Evolutionary conservation across 306 rosid genomes (phyloP).

Genomic region (Begonia loranthoides): DNA sequence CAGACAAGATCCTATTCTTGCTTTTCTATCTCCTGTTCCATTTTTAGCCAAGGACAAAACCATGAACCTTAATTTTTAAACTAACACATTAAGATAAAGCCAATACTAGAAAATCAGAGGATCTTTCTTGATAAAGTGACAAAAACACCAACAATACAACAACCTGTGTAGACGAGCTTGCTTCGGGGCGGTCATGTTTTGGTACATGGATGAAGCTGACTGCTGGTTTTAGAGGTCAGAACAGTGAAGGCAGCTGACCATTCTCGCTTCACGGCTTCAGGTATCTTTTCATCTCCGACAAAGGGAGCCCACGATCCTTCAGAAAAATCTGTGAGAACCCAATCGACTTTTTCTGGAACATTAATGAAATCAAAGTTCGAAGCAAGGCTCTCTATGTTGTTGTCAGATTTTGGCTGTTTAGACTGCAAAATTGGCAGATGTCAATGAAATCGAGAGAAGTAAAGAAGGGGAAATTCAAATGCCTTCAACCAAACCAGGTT

Average conservation of each 20-base stretch:
- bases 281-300: slow-evolving; percentile 18
- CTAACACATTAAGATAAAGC: too few relatives aligned
- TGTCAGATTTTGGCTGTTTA: slow-evolving; percentile 17
- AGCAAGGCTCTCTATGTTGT: slow-evolving; percentile 11
- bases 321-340: slow-evolving; percentile 38
- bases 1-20: too few relatives aligned
- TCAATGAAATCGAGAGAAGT: not conserved
- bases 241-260: slow-evolving; percentile 33
- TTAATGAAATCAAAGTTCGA: slow-evolving; percentile 24
- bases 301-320: slow-evolving; percentile 36
- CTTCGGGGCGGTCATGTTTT: too few relatives aligned
- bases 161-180: too few relatives aligned
- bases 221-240: slow-evolving; percentile 11
- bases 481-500: not conserved
- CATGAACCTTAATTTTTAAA: too few relatives aligned
- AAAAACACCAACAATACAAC: too few relatives aligned
- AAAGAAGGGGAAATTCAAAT: slow-evolving; percentile 2
- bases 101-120: too few relatives aligned
- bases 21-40: too few relatives aligned
- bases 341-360: slow-evolving; percentile 37
- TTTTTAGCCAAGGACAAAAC: too few relatives aligned
- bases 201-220: too few relatives aligned
- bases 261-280: slow-evolving; percentile 19
- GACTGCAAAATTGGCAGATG: slow-evolving; percentile 9
- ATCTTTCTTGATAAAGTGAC: too few relatives aligned